Evolutionary conservation across 1,139 yeast genomes (phyloP), one percentile per base, ranked within the genome.

Genomic region (Fermentozyma sake): DNA sequence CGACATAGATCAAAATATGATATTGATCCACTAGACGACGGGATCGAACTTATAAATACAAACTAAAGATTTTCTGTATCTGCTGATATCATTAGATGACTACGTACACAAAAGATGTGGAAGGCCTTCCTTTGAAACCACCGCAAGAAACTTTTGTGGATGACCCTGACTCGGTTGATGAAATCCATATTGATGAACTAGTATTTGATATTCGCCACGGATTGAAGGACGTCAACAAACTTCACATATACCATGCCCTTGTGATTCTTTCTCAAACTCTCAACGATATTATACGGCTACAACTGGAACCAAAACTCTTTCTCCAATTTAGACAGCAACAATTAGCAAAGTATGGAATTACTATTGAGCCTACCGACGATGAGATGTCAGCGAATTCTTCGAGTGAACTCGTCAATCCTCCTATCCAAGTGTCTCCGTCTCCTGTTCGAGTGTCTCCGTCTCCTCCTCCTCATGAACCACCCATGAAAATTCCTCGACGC

Each of bases 131-230:
- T 33, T 55, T 66, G 38, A 66, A 64, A 34, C 55, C 52, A 7
- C 48, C 55, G 4, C 58, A 49, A 29, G 68, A 64, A 35, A 65
- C 72, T 13, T 66, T 66, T 44, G 62, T 54, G 16, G 73, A 66
- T 43, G 70, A 58, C 12, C 72, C 73, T 3, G 40, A 37, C 16
- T 42, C 50, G 14, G 35, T 62, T 7, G 58, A 52, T 6, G 72
- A 64, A 25, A 59, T 64, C 12, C 43, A 48, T 29, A 39, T 60
- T n/a, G 55, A 54, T 22, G 71, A 64, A 26, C 45, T 67, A 12
- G 51, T 48, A 8, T 52, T 55, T 34, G 69, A 64, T 33, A 39
- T 66, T 13, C 33, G 45, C 15, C 45, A 55, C 33, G 50, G 46
- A 4, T 31, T 52, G 20, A 63, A 61, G 35, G 48, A 58, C 35